Percentiles rank a stretch among this genome's conserved stretches.
These are phyloP conservation scores for Styphnolobium japonicum DNA, from an alignment of 306 rosid species.

Conservation along the genomic window DNA sequence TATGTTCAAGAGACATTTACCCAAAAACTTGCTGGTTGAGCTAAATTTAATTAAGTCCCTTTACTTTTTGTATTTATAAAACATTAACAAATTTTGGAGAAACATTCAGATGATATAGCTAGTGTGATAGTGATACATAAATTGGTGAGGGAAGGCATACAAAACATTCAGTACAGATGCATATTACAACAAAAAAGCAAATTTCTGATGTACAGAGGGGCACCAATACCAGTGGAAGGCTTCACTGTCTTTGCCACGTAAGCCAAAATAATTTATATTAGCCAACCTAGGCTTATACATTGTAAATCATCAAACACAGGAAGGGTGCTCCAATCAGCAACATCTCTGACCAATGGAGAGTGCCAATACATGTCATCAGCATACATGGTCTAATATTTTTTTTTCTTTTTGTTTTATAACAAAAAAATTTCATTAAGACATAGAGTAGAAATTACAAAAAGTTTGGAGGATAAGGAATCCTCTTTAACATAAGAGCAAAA, in stretches of 20 bases:
- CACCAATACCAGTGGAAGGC: not conserved
- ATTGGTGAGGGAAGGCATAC: not conserved
- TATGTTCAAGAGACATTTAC: not conserved
- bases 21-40: not conserved
- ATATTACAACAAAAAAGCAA: not conserved
- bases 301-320: not conserved
- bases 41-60: not conserved
- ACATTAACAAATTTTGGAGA: not conserved
- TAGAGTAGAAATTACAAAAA: too few relatives aligned
- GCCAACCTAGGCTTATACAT: not conserved
- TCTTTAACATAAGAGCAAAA: too few relatives aligned
- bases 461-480: too few relatives aligned
- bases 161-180: not conserved
- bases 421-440: too few relatives aligned
- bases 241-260: not conserved
- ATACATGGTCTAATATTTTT: not conserved
- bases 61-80: not conserved
- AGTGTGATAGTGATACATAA: not conserved
- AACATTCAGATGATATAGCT: not conserved
- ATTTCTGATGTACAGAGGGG: not conserved
- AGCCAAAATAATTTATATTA: not conserved
- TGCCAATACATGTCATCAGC: not conserved
- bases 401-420: too few relatives aligned
- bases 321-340: not conserved
- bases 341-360: not conserved